Evolutionary conservation across 495 filamentous ascomycete genomes (phyloP), one percentile per base, ranked within the genome.

Genomic region (Penicillium maclennaniae): DNA sequence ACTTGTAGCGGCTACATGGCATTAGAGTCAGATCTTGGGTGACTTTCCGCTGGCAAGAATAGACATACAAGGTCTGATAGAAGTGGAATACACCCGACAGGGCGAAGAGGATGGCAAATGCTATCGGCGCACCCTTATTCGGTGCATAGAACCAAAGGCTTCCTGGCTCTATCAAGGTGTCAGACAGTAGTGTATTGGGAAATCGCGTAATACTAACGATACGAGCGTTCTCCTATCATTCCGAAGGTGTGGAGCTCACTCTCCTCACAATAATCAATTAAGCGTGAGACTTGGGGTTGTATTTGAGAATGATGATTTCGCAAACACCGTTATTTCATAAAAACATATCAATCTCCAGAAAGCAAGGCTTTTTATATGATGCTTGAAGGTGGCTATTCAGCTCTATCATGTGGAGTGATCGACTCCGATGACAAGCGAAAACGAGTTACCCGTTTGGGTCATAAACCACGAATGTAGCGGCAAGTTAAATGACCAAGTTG

Each of bases 101-200:
- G 1, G 76, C 65, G 62, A 87, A 91, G 6, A 87, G 76, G 19
- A 85, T 67, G 8, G 83, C 78, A 58, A 87, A 89, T 47, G 83
- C 80, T 27, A 89, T 76, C 0, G 87, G 81, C 2, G 85, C 85
- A 4, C 76, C 85, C 67, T 88, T 86, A 60, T 87, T 89, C 0
- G 87, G 87, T 16, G 83, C 85, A 69, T 89, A 90, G 64, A 82
- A 83, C 79, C 81, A 90, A 38, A 83, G 62, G 59, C 82, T 87
- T 16, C 67, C 69, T 17, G 69, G 61, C 47, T 74, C 73, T 76
- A 23, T 21, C 12, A 19, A n/a, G 40, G 9, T 14, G 40, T 68
- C 41, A 66, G 56, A 43, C 23, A 39, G 7, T 19, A n/a, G 14
- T 23, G 4, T 15, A n/a, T 37, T 31, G 0, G 15, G 9, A 34